Evolutionary conservation across 306 rosid species (phyloP), one percentile per base, ranked within the genome.

Genomic region (Rosa rugosa): DNA sequence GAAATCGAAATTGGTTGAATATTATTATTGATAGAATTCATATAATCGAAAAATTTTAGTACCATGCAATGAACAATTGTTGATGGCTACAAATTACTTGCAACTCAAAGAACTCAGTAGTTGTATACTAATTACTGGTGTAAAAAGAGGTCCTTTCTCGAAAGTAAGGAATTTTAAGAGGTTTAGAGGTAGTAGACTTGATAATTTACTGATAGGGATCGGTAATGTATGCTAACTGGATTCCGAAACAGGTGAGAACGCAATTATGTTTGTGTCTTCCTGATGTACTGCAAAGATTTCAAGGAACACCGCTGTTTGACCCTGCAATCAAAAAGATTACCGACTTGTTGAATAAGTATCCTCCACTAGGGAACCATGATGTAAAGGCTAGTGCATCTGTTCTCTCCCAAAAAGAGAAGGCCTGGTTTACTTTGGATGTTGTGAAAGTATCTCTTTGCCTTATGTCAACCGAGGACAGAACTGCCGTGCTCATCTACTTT

Each of bases 401-500:
- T 51, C 0, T 1, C 22, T 51, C 59, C 59, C 59, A 51, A 16
- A 3, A 51, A 51, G 9, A 2, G 27, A 56, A 56, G 27, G 62
- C 27, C 27, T 56, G 6, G 11, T 2, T 0, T 20, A 3, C 12
- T 56, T n/a, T 56, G 62, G 25, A 56, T 20, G 62, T 56, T n/a
- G 5, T 56, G 27, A 3, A 20, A 20, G 62, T 20, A 8, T 20
- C 62, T n/a, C 62, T 56, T 56, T 56, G 27, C 62, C 27, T 56
- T n/a, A 20, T 56, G 62, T n/a, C 62, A 8, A 2, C 27, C 0
- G 62, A 56, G 25, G 11, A 56, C 5, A 56, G 62, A n/a, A 56
- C 59, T 51, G 27, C 62, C 1, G 27, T 56, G 4, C 27, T 56
- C 0, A 11, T 20, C 27, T 20, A 88, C 87, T 90, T 62, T 86